Base-by-base conservation (phyloP, 139 green algal genomes). In the Micractinium sp. region DNA sequence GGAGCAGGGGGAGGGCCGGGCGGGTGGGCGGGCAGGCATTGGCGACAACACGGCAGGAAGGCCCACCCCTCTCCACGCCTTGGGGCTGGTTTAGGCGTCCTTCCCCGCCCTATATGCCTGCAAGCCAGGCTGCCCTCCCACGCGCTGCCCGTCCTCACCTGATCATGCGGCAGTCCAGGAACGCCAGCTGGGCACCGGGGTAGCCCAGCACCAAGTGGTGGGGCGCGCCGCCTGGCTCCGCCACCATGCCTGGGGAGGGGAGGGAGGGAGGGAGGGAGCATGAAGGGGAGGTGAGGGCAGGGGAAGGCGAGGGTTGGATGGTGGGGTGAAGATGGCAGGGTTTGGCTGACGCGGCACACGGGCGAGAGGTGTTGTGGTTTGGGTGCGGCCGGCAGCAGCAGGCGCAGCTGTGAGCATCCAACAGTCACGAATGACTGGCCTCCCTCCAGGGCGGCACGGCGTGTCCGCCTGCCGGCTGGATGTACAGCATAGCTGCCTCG, bases 121-220 rank as follows among this genome's bases (percentile, higher is more conserved):
- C 66, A 27, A 29, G 25, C 22, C 66, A 73, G 25, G 25, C n/a
- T n/a, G n/a, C n/a, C n/a, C n/a, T n/a, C n/a, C n/a, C n/a, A n/a
- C n/a, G n/a, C n/a, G 23, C 23, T 29, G 25, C 66, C 7, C 66
- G 25, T 27, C 66, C 66, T n/a, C 66, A 76, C 79, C 79, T 85
- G 38, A 91, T 29, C 90, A 93, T 93, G 16, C 97, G 92, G 82
- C 96, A 90, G 91, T 99, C 97, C 29, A 97, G 85, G 89, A 98
- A 97, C 31, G 91, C 90, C 71, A 99, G 91, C 71, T 96, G 91
- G 9, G 96, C 97, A 19, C 29, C 36, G 19, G 85, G 87, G 18
- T 92, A 92, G 19, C 90, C 95, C 13, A 95, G 92, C 15, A 96
- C 89, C 31, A 96, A 53, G 76, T 96, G 92, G 73, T 93, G 78